phyloP scores from a whole-genome alignment of 805 yeast genomes.

The Ogataea trehaloabstinens region DNA sequence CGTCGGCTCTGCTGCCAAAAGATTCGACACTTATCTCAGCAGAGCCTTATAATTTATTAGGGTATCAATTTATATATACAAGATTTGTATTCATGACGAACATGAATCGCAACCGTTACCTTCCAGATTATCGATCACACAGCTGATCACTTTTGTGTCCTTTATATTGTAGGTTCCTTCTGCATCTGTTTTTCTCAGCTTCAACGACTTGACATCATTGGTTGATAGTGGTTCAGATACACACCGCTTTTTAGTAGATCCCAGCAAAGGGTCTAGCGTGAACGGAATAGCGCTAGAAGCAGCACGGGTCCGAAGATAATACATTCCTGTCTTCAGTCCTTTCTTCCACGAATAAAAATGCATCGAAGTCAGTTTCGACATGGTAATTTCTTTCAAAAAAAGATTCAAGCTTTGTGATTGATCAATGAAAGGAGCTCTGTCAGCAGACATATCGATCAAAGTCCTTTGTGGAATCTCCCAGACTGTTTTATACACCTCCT shows the following conservation, averaged over 20 bases:
- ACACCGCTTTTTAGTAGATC: slow-evolving; percentile 11
- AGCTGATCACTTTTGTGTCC: slow-evolving; percentile 18
- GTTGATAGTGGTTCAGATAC: slow-evolving; percentile 13
- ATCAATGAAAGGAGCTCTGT: slow-evolving; percentile 70
- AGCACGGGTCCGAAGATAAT: slow-evolving; percentile 95
- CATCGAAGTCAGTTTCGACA: slow-evolving; percentile 96
- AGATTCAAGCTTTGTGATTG: slow-evolving; percentile 94
- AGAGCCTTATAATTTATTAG: slow-evolving; percentile 7
- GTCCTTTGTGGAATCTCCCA: slow-evolving; percentile 93
- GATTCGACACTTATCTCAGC: slow-evolving; percentile 17
- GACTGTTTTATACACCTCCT: slow-evolving; percentile 83
- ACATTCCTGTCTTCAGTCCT: slow-evolving; percentile 98
- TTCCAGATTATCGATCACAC: slow-evolving; percentile 20
- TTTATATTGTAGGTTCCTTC: slow-evolving; percentile 9
- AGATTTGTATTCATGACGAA: slow-evolving; percentile 20
- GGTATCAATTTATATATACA: background rate
- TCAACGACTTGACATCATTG: slow-evolving; percentile 9
- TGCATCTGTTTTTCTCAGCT: slow-evolving; percentile 1
- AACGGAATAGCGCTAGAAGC: slow-evolving; percentile 97
- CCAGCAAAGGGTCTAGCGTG: slow-evolving; percentile 53
- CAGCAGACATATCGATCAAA: slow-evolving; percentile 85
- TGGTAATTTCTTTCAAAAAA: slow-evolving; percentile 84
- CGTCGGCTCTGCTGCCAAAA: slow-evolving; percentile 22
- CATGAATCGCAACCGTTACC: slow-evolving; percentile 40
- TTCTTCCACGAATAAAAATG: slow-evolving; percentile 99